Base-by-base conservation (phyloP, 768 basidiomycete genomes). In the Lactarius evosmus region DNA sequence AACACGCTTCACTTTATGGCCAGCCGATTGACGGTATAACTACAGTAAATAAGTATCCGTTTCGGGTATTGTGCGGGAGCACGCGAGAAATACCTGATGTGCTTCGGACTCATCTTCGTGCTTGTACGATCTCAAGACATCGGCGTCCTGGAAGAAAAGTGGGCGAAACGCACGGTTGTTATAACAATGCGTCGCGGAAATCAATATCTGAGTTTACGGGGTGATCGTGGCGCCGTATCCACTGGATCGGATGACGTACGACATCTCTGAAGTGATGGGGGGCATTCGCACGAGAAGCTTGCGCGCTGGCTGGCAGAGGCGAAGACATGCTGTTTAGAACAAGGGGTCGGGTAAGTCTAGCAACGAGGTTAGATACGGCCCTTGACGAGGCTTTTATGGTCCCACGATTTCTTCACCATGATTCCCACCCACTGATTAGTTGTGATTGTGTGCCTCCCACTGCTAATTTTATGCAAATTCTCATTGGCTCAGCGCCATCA, bases 41-140 rank as follows among this genome's bases (percentile, higher is more conserved):
- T 93, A 69, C 9, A 54, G 34, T 44, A 34, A 29, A 55, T 53
- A 50, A 33, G 56, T 14, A 34, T 27, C n/a, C 22, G 30, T 7
- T 16, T 46, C 22, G n/a, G 50, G 62, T 62, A 16, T 19, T 22
- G 11, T n/a, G 14, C 8, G 33, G 56, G 17, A 44, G 8, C 8
- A 36, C 25, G 16, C 50, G 51, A 72, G 19, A 27, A 29, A 50
- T 70, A 89, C 92, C 79, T 86, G 85, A 74, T 95, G 93, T 9
- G 93, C 93, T 75, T 94, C 91, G 1, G 93, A 94, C 58, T 94
- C 89, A 66, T 86, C 83, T 72, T 95, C 93, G 59, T 88, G 83
- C 69, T 80, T 86, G 75, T 82, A 81, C 62, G 83, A 82, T 68
- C 81, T 86, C 74, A 90, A 82, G 41, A 80, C 85, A 71, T 88